Percentiles rank a stretch among this genome's conserved stretches.
Evolutionary conservation across 768 basidiomycete species (phyloP).

Genomic region (Austroboletus festivus): DNA sequence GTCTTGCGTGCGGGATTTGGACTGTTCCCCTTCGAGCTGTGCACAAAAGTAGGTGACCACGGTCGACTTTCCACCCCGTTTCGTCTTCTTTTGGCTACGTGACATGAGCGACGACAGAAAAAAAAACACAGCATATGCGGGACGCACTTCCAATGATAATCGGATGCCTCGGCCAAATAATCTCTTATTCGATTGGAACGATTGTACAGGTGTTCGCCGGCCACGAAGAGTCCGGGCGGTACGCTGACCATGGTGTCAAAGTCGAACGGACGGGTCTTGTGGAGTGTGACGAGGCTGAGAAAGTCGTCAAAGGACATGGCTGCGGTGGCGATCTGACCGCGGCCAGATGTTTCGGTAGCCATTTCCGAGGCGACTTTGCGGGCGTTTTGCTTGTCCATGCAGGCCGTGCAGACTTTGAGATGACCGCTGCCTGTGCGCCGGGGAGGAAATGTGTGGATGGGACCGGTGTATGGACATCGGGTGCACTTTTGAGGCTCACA

Average conservation of each 20-base stretch:
- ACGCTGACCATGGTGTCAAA: slow-evolving; percentile 36
- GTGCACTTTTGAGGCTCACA: slow-evolving; percentile 31
- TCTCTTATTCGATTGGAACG: slow-evolving; percentile 36
- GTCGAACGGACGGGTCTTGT: slow-evolving; percentile 32
- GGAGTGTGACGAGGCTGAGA: slow-evolving; percentile 31
- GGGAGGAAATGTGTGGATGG: slow-evolving; percentile 26
- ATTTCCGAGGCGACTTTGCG: slow-evolving; percentile 32
- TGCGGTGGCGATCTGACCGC: slow-evolving; percentile 35
- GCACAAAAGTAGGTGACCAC: slow-evolving; percentile 36
- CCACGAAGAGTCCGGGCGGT: slow-evolving; percentile 29
- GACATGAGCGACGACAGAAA: not conserved
- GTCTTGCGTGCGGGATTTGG: slow-evolving; percentile 33
- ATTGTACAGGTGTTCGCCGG: slow-evolving; percentile 34
- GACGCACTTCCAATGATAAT: slow-evolving; percentile 36
- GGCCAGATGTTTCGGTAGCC: slow-evolving; percentile 26
- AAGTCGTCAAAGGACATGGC: slow-evolving; percentile 35
- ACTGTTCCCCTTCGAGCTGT: slow-evolving; percentile 34
- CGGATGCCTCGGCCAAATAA: slow-evolving; percentile 32
- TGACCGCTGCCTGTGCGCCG: slow-evolving; percentile 31
- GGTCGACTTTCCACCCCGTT: slow-evolving; percentile 34
- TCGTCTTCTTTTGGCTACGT: slow-evolving; percentile 33
- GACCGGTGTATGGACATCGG: slow-evolving; percentile 30
- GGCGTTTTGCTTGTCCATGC: slow-evolving; percentile 35
- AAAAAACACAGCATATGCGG: not conserved
- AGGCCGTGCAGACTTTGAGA: slow-evolving; percentile 32